Base-by-base conservation (phyloP, 306 rosid species). In the Medicago ruthenica region DNA sequence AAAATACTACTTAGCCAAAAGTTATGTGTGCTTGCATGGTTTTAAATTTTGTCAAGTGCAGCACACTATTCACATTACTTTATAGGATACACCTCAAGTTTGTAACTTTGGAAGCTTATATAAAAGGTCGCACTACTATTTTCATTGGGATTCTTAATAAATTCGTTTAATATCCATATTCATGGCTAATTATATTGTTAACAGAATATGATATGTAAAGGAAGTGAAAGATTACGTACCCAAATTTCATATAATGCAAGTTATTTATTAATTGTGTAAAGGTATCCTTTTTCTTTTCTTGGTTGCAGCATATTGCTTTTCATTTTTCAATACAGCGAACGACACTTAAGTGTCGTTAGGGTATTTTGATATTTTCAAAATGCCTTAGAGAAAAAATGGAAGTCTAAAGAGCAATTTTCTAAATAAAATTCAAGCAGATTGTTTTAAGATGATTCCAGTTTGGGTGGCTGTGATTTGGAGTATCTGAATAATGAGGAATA, bases 201-300 rank as follows among this genome's bases (percentile, higher is more conserved):
- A 40, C 20, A 61, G 67, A 78, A 37, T 24, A 37, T 27, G 6
- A 24, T 59, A 78, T 48, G 47, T 39, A 45, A 54, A 75, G 65
- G 74, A 76, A 47, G 53, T 53, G 67, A 75, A 55, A 74, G 71
- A 72, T 80, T 80, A 58, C 63, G 59, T 68, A 70, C 75, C 71
- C 15, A 63, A 62, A 18, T 74, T 70, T 63, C 50, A 53, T 67
- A 66, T 74, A 39, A 81, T 76, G 73, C 59, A 55, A 67, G 63
- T n/a, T 45, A 45, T 34, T 34, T 4, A 34, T 27, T n/a, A n/a
- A n/a, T 27, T 3, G 3, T 4, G 0, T 24, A 24, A 24, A 27
- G 4, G 31, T 27, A 3, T 27, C 4, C 4, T 27, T 27, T 27
- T 27, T 27, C 31, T 27, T 27, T 3, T 27, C 31, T 27, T 27